These are phyloP conservation scores for Xanthoconium separans DNA, from an alignment of 1,284 basidiomycete genomes.

Conservation along the genomic window DNA sequence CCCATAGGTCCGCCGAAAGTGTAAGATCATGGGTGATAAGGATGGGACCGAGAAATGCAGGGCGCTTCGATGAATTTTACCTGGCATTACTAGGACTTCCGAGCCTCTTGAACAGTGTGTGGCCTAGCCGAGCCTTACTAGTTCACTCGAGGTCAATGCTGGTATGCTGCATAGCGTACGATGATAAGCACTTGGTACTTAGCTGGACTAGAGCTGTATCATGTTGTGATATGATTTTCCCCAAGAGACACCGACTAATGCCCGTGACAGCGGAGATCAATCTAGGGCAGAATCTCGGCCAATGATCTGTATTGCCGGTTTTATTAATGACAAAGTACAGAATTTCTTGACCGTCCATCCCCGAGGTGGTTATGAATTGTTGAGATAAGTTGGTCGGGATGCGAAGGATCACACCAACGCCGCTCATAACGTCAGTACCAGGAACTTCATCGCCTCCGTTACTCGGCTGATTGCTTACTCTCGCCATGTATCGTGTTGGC, in stretches of 20 bases:
- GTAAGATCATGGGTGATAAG: too few species aligned
- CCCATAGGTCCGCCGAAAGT: too few species aligned
- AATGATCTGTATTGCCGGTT: conserved; percentile 1
- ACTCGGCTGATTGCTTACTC: not conserved
- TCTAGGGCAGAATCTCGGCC: not conserved
- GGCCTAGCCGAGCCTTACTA: too few species aligned
- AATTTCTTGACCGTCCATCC: conserved; percentile 50
- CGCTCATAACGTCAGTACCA: conserved; percentile 64
- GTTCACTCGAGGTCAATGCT: too few species aligned
- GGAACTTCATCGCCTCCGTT: not conserved
- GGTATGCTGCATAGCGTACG: conserved; percentile 63
- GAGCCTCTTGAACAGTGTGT: too few species aligned
- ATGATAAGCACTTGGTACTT: conserved; percentile 79
- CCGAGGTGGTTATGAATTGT: conserved; percentile 54
- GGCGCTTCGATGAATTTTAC: too few species aligned
- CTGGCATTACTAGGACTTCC: too few species aligned
- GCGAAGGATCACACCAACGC: conserved; percentile 89
- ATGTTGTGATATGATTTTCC: not conserved
- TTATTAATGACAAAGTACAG: conserved; percentile 1
- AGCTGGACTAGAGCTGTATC: conserved; percentile 1
- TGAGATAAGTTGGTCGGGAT: conserved; percentile 74
- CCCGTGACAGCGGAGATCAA: conserved; percentile 1
- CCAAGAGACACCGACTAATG: not conserved
- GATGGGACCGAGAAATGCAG: too few species aligned
- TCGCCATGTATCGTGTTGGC: conserved; percentile 1